phyloP scores from a whole-genome alignment of 345 rosid genomes.

The Isatis tinctoria region DNA sequence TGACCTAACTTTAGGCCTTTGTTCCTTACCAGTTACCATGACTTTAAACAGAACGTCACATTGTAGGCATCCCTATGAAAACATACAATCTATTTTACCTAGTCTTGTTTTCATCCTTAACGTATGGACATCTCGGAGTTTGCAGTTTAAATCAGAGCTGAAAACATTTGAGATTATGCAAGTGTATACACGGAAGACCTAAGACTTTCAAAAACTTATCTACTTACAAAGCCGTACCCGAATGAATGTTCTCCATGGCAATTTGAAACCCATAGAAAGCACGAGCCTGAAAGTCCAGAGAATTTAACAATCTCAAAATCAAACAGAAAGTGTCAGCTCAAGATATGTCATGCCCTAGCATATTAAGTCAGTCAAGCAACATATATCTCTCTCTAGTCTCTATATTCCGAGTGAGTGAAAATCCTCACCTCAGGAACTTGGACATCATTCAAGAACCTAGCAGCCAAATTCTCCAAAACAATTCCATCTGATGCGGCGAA shows the following conservation, averaged over 20 bases:
- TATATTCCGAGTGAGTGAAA: neutral
- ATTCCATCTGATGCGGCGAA: slow-evolving; percentile 96
- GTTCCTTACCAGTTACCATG: neutral
- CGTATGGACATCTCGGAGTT: neutral
- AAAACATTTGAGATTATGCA: neutral
- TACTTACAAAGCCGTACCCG: slow-evolving; percentile 48
- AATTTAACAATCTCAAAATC: slow-evolving; percentile 20
- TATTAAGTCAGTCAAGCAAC: neutral
- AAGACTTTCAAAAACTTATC: slow-evolving; percentile 1
- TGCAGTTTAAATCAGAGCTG: neutral
- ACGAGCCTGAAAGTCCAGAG: slow-evolving; percentile 57
- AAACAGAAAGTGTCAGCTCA: neutral
- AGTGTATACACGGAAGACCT: neutral
- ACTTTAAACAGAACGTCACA: neutral
- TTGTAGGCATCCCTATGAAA: neutral
- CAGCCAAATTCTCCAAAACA: slow-evolving; percentile 85
- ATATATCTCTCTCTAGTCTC: neutral
- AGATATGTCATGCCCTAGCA: neutral
- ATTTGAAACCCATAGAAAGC: slow-evolving; percentile 95
- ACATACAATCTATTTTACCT: neutral
- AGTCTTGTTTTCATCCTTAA: neutral
- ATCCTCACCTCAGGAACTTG: slow-evolving; percentile 77
- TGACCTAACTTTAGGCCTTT: neutral
- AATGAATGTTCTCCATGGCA: slow-evolving; percentile 94
- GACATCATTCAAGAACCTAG: slow-evolving; percentile 79